phyloP scores from a whole-genome alignment of 805 yeast species.

The Jamesozyma spencerorum region DNA sequence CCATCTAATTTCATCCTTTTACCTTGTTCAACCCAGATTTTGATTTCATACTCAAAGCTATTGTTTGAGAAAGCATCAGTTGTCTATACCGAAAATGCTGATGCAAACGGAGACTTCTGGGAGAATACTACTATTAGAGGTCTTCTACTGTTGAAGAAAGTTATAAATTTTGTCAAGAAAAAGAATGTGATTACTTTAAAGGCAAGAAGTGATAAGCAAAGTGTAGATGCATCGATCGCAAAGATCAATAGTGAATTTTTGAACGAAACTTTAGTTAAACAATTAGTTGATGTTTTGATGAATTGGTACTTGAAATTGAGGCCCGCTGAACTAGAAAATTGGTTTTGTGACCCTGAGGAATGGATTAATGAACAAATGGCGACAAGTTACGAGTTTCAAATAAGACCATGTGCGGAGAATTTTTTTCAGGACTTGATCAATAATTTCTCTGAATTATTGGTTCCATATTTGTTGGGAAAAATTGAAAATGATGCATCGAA shows the following conservation, averaged over 20 bases:
- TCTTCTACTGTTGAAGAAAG: constrained; percentile 52
- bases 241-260: constrained; percentile 47
- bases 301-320: constrained; percentile 64
- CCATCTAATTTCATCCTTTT: constrained; percentile 65
- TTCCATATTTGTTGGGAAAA: constrained; percentile 48
- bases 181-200: constrained; percentile 60
- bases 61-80: constrained; percentile 55
- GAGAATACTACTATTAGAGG: constrained; percentile 61
- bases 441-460: constrained; percentile 48
- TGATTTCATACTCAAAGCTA: constrained; percentile 51
- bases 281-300: constrained; percentile 58
- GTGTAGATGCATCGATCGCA: constrained; percentile 48
- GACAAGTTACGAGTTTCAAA: constrained; percentile 71
- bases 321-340: constrained; percentile 68
- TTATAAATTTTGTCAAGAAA: constrained; percentile 52
- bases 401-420: constrained; percentile 80
- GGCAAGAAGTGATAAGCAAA: constrained; percentile 55
- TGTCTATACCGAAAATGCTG: constrained; percentile 47
- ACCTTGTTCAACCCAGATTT: constrained; percentile 51
- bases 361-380: constrained; percentile 79
- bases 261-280: constrained; percentile 45
- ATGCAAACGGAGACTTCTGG: constrained; percentile 58
- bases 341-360: constrained; percentile 86
- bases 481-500: constrained; percentile 36
- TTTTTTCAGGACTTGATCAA: constrained; percentile 67